Percentiles rank a stretch among this genome's conserved stretches.
Conservation (phyloP, 306 rosid genomes). For the Cicer arietinum region DNA sequence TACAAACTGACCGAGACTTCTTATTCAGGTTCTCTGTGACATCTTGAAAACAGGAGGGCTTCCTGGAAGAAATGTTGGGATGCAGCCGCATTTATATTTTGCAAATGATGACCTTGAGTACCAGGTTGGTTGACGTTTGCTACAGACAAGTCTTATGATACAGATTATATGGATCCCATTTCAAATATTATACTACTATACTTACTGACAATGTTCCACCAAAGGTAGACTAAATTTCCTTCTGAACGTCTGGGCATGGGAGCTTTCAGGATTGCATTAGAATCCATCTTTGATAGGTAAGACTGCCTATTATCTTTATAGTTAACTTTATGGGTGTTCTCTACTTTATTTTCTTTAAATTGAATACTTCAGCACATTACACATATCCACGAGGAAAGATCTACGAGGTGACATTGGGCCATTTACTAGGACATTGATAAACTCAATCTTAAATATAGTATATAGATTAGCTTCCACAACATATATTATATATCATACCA, state of each 20-base stretch:
- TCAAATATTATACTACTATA: conserved; percentile 30
- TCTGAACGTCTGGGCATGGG: conserved; percentile 95
- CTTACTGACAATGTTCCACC: conserved; percentile 59
- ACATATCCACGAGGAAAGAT: neutral
- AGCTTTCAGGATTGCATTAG: conserved; percentile 93
- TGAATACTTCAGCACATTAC: neutral
- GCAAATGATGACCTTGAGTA: conserved; percentile 90
- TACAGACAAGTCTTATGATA: conserved; percentile 35
- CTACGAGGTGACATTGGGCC: neutral
- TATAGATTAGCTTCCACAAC: conserved; percentile 5
- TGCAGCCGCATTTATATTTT: conserved; percentile 75
- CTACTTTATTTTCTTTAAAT: conserved; percentile 23
- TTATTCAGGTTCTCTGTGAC: conserved; percentile 84
- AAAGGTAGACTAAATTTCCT: conserved; percentile 91
- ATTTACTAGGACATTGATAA: neutral
- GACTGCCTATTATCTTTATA: conserved; percentile 37
- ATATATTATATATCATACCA: neutral
- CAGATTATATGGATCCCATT: conserved; percentile 37
- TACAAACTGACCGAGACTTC: conserved; percentile 34
- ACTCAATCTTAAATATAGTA: neutral
- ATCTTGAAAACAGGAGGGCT: conserved; percentile 90
- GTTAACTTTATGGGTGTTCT: conserved; percentile 1
- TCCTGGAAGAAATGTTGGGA: conserved; percentile 76
- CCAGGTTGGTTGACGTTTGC: conserved; percentile 68
- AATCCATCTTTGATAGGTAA: conserved; percentile 85